phyloP scores from a whole-genome alignment of 208 protist species.

The Leishmania tropica region DNA sequence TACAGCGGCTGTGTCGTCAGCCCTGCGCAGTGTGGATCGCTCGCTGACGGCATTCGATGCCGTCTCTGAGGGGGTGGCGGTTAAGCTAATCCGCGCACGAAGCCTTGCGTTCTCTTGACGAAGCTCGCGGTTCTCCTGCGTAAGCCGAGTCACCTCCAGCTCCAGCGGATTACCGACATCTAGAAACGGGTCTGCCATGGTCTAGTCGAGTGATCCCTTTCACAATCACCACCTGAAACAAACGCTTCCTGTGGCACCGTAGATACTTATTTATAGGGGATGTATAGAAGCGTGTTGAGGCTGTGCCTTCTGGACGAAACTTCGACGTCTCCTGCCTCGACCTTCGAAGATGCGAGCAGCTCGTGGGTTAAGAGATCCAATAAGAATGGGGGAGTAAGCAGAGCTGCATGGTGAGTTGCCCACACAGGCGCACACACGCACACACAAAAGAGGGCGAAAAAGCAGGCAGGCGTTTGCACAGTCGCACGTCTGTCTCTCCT shows the following conservation, averaged over 20 bases:
- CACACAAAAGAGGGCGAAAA: background rate
- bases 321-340: background rate
- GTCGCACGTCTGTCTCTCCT: background rate
- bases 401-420: background rate
- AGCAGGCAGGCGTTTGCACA: background rate
- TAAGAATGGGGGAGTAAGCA: background rate
- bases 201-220: background rate
- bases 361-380: background rate
- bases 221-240: background rate
- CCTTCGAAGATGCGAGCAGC: background rate
- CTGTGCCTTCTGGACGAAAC: background rate
- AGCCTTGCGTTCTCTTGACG: slow-evolving; percentile 55
- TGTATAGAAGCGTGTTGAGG: background rate
- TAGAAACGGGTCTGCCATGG: slow-evolving; percentile 41
- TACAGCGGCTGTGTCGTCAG: background rate
- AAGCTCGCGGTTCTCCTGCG: slow-evolving; percentile 65
- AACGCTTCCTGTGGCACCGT: background rate
- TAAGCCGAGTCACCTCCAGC: slow-evolving; percentile 51
- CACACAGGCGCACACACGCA: background rate
- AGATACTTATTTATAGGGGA: background rate
- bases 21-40: slow-evolving; percentile 1
- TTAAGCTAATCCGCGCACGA: slow-evolving; percentile 31
- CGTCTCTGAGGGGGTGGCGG: background rate
- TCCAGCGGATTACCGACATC: slow-evolving; percentile 12
- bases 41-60: slow-evolving; percentile 10